phyloP scores from a whole-genome alignment of 495 filamentous ascomycete genomes.

The Tetracladium setigerum region DNA sequence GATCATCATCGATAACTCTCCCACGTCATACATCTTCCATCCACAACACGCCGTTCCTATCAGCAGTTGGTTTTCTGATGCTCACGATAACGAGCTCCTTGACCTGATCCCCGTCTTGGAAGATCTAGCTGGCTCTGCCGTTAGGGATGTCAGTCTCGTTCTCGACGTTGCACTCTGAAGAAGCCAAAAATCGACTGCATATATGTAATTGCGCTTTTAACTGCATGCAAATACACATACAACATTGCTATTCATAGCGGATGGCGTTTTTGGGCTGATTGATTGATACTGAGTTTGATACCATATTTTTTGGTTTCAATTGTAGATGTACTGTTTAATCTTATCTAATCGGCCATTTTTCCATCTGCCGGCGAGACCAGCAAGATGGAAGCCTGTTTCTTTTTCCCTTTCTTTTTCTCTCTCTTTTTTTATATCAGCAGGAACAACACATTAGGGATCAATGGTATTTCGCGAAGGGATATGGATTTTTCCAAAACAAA shows the following conservation, averaged over 20 bases:
- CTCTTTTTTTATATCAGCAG: slow-evolving; percentile 14
- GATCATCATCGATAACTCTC: slow-evolving; percentile 99
- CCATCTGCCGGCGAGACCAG: background rate
- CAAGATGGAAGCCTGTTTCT: background rate
- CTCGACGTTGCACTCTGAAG: slow-evolving; percentile 88
- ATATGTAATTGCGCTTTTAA: slow-evolving; percentile 8
- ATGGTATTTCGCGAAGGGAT: too few relatives aligned
- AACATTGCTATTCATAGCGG: slow-evolving; percentile 39
- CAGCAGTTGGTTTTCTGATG: slow-evolving; percentile 99
- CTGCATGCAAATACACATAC: slow-evolving; percentile 19
- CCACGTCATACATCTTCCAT: slow-evolving; percentile 98
- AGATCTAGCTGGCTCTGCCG: slow-evolving; percentile 81
- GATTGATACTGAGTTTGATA: slow-evolving; percentile 22
- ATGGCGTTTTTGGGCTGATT: slow-evolving; percentile 30
- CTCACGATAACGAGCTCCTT: slow-evolving; percentile 97
- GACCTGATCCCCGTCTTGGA: slow-evolving; percentile 98
- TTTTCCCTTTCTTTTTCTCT: slow-evolving; percentile 22
- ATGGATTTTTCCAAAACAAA: too few relatives aligned
- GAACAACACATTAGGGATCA: background rate
- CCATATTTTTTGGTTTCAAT: slow-evolving; percentile 21
- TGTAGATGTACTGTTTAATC: slow-evolving; percentile 27
- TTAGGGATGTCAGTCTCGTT: slow-evolving; percentile 94
- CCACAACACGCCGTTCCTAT: slow-evolving; percentile 98
- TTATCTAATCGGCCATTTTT: slow-evolving; percentile 23
- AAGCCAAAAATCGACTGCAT: slow-evolving; percentile 17